Base-by-base conservation (phyloP, 2,329 filamentous ascomycete genomes). In the Teratosphaeria pseudoeucalypti region DNA sequence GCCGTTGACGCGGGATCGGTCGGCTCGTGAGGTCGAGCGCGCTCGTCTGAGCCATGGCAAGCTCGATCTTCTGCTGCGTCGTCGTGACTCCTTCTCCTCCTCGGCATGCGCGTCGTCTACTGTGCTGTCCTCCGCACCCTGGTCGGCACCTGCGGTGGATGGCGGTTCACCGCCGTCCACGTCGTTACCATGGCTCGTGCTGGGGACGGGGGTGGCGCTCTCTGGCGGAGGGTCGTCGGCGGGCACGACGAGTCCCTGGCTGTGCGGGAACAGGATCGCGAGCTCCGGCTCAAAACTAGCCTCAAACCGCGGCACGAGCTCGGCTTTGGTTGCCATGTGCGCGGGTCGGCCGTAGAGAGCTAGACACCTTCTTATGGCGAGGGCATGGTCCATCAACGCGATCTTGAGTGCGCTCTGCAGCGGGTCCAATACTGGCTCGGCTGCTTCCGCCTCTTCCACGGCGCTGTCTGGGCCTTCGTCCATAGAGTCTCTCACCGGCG, bases 361-460 rank as follows among this genome's bases (percentile, higher is more conserved):
- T 7, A 97, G 75, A 67, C 90, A 92, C 64, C 90, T 85, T 76
- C 92, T 91, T 67, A 97, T 85, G 73, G 90, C 86, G 61, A 95
- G 82, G 2, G 90, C 90, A 73, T 97, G 92, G 68, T 97, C 94
- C 52, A 95, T 82, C 34, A 97, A 80, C 0, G 90, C 89, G 72
- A 92, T 88, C 69, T 87, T 88, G 64, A 97, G 85, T 1, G 91
- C 89, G 55, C 83, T 89, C 64, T 95, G 87, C 67, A 91, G 81
- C 1, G 78, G 77, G 64, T 81, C 79, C 29, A 77, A 68, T 11
- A 72, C 71, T 34, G 72, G 71, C 0, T 78, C 78, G 7, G 2
- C 43, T 10, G n/a, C 16, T 26, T 76, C 74, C 37, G 79, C 60
- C 6, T 62, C 62, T 23, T 62, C 55, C n/a, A 60, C 64, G 52